Evolutionary conservation across 2,329 filamentous ascomycete species (phyloP).

Genomic region (Elsinoe batatas): DNA sequence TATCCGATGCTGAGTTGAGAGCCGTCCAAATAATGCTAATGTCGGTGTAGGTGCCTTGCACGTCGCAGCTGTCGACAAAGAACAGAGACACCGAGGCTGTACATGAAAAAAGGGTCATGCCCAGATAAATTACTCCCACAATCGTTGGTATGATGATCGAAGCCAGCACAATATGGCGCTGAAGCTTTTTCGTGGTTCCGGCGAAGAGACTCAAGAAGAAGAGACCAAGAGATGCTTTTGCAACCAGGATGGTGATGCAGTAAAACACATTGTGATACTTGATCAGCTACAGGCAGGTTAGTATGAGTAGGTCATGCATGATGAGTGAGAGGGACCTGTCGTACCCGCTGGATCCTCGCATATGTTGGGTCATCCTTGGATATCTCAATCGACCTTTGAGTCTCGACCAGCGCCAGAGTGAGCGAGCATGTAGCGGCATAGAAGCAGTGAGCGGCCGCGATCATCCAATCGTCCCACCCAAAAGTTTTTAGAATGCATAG

Average conservation of each 20-base stretch:
- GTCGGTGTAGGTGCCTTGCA: slow-evolving; percentile 15
- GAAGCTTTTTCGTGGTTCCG: neutral
- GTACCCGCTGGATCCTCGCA: neutral
- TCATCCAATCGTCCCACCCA: slow-evolving; percentile 8
- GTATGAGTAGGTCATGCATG: neutral
- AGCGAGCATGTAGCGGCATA: slow-evolving; percentile 1
- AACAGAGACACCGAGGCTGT: neutral
- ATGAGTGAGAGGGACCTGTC: slow-evolving; percentile 10
- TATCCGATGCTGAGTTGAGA: neutral
- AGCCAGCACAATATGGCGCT: neutral
- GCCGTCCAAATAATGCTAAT: slow-evolving; percentile 20
- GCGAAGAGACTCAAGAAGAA: neutral
- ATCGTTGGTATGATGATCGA: neutral
- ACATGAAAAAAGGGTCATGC: neutral
- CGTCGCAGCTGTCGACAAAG: slow-evolving; percentile 1
- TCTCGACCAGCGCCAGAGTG: neutral
- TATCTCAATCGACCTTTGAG: neutral
- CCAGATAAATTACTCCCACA: neutral
- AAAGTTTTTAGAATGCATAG: neutral
- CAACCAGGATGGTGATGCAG: neutral
- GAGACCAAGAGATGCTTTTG: slow-evolving; percentile 2
- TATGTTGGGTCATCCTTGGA: neutral
- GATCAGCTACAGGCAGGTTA: neutral
- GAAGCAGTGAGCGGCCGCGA: neutral
- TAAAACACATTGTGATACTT: neutral